Evolutionary conservation across 2,329 filamentous ascomycete species (phyloP), one percentile per base, ranked within the genome.

Genomic region (Ceratocystis papillata): DNA sequence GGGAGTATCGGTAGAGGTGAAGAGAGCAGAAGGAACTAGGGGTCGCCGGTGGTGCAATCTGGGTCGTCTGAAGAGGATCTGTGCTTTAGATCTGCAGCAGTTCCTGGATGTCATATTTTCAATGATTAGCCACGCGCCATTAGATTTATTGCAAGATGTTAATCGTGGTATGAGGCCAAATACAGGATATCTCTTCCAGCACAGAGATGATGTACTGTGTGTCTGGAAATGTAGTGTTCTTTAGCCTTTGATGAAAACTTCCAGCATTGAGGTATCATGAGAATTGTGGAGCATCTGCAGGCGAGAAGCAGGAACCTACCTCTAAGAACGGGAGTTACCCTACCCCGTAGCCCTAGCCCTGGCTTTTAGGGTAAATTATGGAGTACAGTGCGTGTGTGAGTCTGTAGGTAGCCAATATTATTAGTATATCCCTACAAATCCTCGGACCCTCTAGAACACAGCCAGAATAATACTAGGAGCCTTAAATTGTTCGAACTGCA

Each of bases 31-130:
- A 53, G 48, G n/a, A 53, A n/a, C 55, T 59, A 37, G 55, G 28
- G 15, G 15, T 15, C 10, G 55, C 55, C 17, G 55, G 55, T 10
- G 17, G 55, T 59, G 30, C 22, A 59, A 25, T 33, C 55, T 30
- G 10, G 37, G 25, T 20, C 55, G 17, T 59, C 55, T 37, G 30
- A 59, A n/a, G 28, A 59, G 30, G 55, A 59, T 59, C 55, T 33
- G 55, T 59, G 55, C 55, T 59, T 33, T 30, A 8, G 55, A 59
- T 59, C 28, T 33, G 17, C 55, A 59, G 55, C n/a, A 30, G 28
- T 37, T 37, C 28, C 25, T 37, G 28, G 28, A 25, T 15, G 55
- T 20, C 22, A n/a, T 37, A 3, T 30, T 37, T 20, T 20, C 28
- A 8, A 37, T 59, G 28, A 33, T 37, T 59, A 10, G 17, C 5